Evolutionary conservation across 2,329 filamentous ascomycete species (phyloP).

Genomic region (Diplocarpon mali): DNA sequence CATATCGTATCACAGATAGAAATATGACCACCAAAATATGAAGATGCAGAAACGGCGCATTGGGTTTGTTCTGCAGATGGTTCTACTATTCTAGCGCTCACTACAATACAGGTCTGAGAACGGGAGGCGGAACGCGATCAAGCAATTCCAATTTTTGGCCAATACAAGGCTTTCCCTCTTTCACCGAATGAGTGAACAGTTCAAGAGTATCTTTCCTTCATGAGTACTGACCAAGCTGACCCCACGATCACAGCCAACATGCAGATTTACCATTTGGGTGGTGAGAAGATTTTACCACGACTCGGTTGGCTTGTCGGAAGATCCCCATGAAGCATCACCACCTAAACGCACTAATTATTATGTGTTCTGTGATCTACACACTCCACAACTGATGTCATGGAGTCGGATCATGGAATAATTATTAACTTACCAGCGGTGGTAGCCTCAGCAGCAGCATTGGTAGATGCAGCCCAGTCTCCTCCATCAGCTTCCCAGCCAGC

Average conservation of each 20-base stretch:
- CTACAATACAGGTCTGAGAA: conserved; percentile 6
- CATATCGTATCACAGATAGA: neutral
- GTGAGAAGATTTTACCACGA: conserved; percentile 24
- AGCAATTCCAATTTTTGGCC: conserved; percentile 67
- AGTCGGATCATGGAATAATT: neutral
- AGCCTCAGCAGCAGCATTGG: conserved; percentile 27
- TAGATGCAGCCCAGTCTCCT: conserved; percentile 39
- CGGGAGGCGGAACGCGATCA: conserved; percentile 47
- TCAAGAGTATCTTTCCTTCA: conserved; percentile 98
- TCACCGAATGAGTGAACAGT: conserved; percentile 32
- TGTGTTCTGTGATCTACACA: neutral
- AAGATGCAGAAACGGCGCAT: neutral
- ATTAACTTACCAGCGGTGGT: neutral
- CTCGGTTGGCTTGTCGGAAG: conserved; percentile 31
- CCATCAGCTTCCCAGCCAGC: conserved; percentile 45
- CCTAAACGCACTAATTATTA: neutral
- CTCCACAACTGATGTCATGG: no score
- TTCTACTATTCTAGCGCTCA: conserved; percentile 3
- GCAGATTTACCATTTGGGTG: conserved; percentile 23
- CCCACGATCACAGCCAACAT: conserved; percentile 24
- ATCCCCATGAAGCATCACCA: conserved; percentile 34
- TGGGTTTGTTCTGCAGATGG: conserved; percentile 3
- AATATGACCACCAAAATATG: neutral
- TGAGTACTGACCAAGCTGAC: conserved; percentile 67
- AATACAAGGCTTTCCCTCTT: conserved; percentile 97